Evolutionary conservation across 192 early-diverging fungal species (phyloP).

Genomic region (Diversispora epigaea): DNA sequence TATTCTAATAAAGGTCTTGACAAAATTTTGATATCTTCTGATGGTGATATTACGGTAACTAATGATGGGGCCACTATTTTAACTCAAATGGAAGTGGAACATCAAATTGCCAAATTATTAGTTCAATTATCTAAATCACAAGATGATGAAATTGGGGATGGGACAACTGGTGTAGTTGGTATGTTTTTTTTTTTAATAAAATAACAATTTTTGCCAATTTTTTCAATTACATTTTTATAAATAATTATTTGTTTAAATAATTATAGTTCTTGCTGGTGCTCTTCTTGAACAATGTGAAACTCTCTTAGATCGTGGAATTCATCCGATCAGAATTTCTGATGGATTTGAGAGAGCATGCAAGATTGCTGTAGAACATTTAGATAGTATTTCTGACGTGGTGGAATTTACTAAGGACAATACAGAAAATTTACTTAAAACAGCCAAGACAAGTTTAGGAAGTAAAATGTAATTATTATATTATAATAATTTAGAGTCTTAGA

Average conservation of each 20-base stretch:
- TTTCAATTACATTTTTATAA: not conserved
- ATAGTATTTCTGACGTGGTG: constrained; percentile 89
- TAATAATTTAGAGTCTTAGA: not conserved
- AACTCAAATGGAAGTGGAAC: constrained; percentile 96
- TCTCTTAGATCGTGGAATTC: constrained; percentile 93
- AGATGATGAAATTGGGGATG: constrained; percentile 99
- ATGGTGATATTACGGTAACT: constrained; percentile 98
- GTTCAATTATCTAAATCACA: constrained; percentile 97
- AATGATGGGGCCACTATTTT: constrained; percentile 99
- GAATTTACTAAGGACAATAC: constrained; percentile 80
- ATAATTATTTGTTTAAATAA: not conserved
- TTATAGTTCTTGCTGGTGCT: constrained; percentile 91
- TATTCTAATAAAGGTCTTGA: constrained; percentile 71
- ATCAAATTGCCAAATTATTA: constrained; percentile 97
- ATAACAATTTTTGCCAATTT: not conserved
- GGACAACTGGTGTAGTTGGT: constrained; percentile 99
- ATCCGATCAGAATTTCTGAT: constrained; percentile 98
- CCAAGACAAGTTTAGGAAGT: constrained; percentile 95
- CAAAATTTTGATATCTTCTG: constrained; percentile 99
- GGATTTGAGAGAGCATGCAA: constrained; percentile 97
- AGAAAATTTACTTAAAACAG: constrained; percentile 86
- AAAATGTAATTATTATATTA: constrained; percentile 78
- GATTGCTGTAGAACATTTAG: constrained; percentile 88
- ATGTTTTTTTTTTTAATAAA: constrained; percentile 18
- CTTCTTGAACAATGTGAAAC: constrained; percentile 95